A percentile compares a stretch with the other conserved stretches of the same genome.
These are phyloP conservation scores for Curvularia eragrostidis DNA, from an alignment of 2,329 filamentous ascomycete species.

Conservation along the genomic window DNA sequence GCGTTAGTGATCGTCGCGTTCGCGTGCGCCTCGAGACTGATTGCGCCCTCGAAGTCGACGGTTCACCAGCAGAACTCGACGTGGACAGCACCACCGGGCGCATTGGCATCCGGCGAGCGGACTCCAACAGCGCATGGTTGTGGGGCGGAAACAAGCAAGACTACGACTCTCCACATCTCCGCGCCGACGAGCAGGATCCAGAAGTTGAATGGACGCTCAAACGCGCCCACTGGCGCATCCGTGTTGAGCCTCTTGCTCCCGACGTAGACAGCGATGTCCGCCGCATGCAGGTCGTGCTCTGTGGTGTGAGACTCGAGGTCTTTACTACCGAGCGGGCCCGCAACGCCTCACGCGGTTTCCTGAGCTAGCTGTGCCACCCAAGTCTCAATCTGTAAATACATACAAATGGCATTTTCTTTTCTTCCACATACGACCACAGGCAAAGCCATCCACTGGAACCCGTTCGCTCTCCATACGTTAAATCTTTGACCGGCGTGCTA, in stretches of 20 bases:
- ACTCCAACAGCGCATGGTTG: neutral
- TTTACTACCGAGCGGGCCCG: conserved; percentile 69
- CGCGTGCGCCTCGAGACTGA: conserved; percentile 43
- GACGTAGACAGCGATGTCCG: conserved; percentile 54
- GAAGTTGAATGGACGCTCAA: conserved; percentile 47
- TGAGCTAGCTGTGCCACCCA: conserved; percentile 43
- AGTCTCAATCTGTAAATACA: neutral
- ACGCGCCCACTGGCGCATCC: conserved; percentile 52
- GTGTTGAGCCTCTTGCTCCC: conserved; percentile 61
- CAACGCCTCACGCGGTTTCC: conserved; percentile 70
- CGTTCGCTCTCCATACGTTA: too few relatives aligned
- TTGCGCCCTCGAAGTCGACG: conserved; percentile 37
- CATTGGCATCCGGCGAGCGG: conserved; percentile 24
- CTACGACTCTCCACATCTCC: conserved; percentile 8
- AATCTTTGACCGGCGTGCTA: too few relatives aligned
- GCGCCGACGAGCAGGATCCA: conserved; percentile 23
- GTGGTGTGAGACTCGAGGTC: conserved; percentile 78
- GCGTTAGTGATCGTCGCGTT: conserved; percentile 73
- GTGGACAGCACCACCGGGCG: conserved; percentile 22
- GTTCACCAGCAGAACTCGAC: conserved; percentile 26
- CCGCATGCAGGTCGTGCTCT: conserved; percentile 71
- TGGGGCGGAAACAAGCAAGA: conserved; percentile 1
- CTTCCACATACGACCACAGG: conserved; percentile 13
- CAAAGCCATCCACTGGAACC: too few relatives aligned
- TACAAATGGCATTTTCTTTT: neutral